Evolutionary conservation across 345 rosid genomes (phyloP).

Genomic region (Brassica juncea): DNA sequence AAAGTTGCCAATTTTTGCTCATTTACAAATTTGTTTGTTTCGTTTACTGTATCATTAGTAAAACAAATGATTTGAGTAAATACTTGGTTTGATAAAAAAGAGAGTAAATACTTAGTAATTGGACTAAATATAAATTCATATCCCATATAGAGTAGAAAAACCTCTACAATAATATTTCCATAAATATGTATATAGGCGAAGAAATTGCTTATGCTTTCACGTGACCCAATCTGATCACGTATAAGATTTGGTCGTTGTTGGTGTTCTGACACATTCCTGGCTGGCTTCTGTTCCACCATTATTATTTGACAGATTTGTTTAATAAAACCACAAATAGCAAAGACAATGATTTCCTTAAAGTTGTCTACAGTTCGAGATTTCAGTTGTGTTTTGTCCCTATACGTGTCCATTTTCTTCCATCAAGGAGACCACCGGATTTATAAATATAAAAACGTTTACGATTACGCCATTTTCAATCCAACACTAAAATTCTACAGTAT

Average conservation of each 20-base stretch:
- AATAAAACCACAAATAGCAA: not conserved
- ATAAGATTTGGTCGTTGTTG: not conserved
- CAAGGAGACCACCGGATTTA: not conserved
- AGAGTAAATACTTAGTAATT: not conserved
- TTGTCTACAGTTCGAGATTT: not conserved
- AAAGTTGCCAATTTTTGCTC: not conserved
- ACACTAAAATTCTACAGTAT: too few species aligned
- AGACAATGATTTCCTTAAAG: not conserved
- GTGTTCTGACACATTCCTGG: not conserved
- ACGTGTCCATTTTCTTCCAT: not conserved
- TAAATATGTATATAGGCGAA: not conserved
- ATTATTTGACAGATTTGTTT: not conserved
- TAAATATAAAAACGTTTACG: not conserved
- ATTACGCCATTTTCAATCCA: not conserved
- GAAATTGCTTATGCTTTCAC: not conserved
- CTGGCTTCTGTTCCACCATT: not conserved
- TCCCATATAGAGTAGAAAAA: not conserved
- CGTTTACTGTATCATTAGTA: not conserved
- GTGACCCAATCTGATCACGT: not conserved
- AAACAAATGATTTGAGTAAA: not conserved
- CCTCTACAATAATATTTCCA: not conserved
- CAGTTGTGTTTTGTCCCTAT: not conserved
- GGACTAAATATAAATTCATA: not conserved
- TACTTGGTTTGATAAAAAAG: not conserved
- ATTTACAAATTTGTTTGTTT: not conserved